phyloP scores from a whole-genome alignment of 2,329 filamentous ascomycete species.

The Penicillium corylophilum region DNA sequence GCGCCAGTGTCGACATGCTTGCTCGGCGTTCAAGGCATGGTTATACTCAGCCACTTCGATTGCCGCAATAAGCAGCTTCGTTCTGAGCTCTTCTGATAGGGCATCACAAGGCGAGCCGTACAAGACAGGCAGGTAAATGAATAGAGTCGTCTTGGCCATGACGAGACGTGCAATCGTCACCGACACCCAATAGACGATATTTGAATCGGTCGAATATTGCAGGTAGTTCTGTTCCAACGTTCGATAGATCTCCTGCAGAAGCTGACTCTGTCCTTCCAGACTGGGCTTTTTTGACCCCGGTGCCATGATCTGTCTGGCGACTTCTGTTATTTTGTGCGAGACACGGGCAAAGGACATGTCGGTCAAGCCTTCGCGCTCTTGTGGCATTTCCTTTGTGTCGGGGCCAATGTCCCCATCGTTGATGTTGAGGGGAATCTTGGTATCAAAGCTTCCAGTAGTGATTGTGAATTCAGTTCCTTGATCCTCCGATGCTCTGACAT shows the following conservation, averaged over 20 bases:
- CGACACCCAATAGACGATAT: conserved; percentile 50
- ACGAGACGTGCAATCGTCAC: conserved; percentile 44
- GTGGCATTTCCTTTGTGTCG: conserved; percentile 50
- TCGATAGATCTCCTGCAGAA: conserved; percentile 50
- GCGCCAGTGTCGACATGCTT: conserved; percentile 52
- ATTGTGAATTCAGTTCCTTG: conserved; percentile 64
- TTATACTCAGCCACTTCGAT: conserved; percentile 51
- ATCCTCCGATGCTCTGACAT: conserved; percentile 61
- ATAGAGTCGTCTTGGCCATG: conserved; percentile 44
- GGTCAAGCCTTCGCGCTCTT: conserved; percentile 52
- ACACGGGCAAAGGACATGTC: conserved; percentile 51
- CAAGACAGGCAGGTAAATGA: conserved; percentile 55
- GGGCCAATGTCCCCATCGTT: conserved; percentile 50
- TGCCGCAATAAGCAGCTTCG: conserved; percentile 38
- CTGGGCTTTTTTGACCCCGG: conserved; percentile 27
- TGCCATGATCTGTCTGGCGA: conserved; percentile 39
- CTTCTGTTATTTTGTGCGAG: conserved; percentile 37
- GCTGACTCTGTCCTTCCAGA: conserved; percentile 45
- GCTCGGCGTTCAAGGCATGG: conserved; percentile 54
- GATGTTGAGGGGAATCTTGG: conserved; percentile 51
- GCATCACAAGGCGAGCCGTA: conserved; percentile 37
- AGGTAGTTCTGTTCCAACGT: conserved; percentile 47
- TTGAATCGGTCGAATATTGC: conserved; percentile 40
- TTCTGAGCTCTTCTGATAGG: conserved; percentile 36
- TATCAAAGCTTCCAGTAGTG: conserved; percentile 59